phyloP scores from a whole-genome alignment of 2,329 filamentous ascomycete genomes.

The Venturia oleaginea region DNA sequence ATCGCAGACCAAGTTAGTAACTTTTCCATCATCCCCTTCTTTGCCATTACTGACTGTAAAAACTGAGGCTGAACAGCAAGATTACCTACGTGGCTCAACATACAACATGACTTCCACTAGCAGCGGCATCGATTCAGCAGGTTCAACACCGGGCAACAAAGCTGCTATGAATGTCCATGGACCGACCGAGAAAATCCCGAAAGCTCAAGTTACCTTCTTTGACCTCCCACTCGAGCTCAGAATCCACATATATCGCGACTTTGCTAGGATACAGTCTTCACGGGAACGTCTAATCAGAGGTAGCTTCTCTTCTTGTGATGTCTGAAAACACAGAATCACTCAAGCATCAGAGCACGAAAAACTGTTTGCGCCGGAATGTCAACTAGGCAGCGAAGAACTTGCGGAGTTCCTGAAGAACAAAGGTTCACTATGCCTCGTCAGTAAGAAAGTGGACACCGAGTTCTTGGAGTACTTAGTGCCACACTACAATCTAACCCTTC shows the following conservation, averaged over 20 bases:
- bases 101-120: background rate
- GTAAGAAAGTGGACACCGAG: background rate
- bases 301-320: background rate
- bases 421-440: background rate
- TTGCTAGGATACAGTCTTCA: background rate
- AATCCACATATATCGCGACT: background rate
- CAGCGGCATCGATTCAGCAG: background rate
- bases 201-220: background rate
- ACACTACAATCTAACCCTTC: background rate
- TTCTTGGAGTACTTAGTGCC: background rate
- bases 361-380: background rate
- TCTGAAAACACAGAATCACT: background rate
- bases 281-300: background rate
- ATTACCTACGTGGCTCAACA: background rate
- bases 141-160: background rate
- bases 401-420: background rate
- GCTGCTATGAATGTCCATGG: background rate
- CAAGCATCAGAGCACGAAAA: background rate
- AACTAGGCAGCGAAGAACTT: background rate
- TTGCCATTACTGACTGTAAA: background rate
- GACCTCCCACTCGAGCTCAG: background rate
- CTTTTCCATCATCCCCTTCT: background rate
- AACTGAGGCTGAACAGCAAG: background rate
- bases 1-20: background rate
- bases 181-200: background rate